Evolutionary conservation across 148 eudicot species (phyloP).

Genomic region (Gaultheria prostrata): DNA sequence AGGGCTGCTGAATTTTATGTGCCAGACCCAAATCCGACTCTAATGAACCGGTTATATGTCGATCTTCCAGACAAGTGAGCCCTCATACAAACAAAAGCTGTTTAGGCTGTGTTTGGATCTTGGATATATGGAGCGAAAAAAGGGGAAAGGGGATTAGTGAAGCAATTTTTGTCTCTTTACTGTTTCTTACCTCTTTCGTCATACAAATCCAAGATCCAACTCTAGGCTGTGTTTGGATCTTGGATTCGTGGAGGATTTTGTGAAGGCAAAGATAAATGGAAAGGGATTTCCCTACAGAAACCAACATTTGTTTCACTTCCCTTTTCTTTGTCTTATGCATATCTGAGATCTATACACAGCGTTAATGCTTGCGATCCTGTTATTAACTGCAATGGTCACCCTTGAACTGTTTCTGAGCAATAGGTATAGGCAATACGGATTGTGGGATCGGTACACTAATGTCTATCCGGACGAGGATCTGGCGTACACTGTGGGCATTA

Average conservation of each 20-base stretch:
- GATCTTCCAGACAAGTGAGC: slow-evolving; percentile 39
- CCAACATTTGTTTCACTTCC: background rate
- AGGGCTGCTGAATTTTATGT: slow-evolving; percentile 68
- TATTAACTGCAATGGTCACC: background rate
- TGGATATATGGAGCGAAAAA: background rate
- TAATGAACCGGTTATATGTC: slow-evolving; percentile 42
- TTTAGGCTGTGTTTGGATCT: background rate
- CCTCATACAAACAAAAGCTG: background rate
- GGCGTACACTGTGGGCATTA: slow-evolving; percentile 47
- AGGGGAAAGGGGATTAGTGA: background rate
- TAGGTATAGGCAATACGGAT: slow-evolving; percentile 81
- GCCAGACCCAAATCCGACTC: slow-evolving; percentile 58
- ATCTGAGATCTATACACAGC: background rate
- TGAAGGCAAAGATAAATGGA: background rate
- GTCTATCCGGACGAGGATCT: slow-evolving; percentile 61
- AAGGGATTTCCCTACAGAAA: background rate
- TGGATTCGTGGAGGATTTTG: background rate
- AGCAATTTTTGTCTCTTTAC: background rate
- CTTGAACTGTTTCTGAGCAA: background rate
- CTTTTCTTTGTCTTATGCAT: background rate
- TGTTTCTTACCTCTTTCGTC: background rate
- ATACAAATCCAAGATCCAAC: background rate
- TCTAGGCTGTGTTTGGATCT: background rate
- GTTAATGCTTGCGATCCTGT: background rate
- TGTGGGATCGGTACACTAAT: slow-evolving; percentile 83